Evolutionary conservation across 306 rosid species (phyloP), one percentile per base, ranked within the genome.

Genomic region (Luffa acutangula): DNA sequence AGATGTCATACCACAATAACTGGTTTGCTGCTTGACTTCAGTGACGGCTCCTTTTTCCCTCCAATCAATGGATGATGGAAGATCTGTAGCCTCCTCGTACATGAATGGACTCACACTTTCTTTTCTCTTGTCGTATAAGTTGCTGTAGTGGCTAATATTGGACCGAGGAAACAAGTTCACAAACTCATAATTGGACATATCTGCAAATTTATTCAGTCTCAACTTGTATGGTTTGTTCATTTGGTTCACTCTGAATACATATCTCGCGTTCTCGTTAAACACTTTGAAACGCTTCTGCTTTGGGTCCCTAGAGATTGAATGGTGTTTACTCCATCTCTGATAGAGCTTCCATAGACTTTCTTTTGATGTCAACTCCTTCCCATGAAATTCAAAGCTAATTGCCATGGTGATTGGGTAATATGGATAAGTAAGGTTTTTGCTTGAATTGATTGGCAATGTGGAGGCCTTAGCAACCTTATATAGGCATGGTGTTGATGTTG

Each of bases 191-290:
- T 84, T 84, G 34, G 85, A 86, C 84, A 84, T 81, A 79, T 81
- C 88, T 0, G 88, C 87, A 49, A 84, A 88, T 85, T 81, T 82
- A 83, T 86, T 86, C 46, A 89, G 53, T 31, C 78, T 84, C 78
- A 86, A 73, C 83, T 83, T 86, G 80, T 85, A 89, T 9, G 86
- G 87, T 80, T 63, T 89, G 36, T 73, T 67, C 88, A 85, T 89
- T 60, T 81, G 82, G 83, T 86, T 88, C 77, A 78, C 81, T 75
- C 62, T 79, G 79, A 83, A 84, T 7, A 86, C 77, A 64, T 89
- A 83, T 73, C 64, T 78, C 4, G 79, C 81, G 25, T 86, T 88
- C 37, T 78, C 77, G 82, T 89, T 89, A 75, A 86, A 89, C 59
- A 86, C 87, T 12, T 81, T 79, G 86, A 86, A 89, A 34, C 87